Evolutionary conservation across 2,329 filamentous ascomycete genomes (phyloP).

Genomic region (Didymella pinodella): DNA sequence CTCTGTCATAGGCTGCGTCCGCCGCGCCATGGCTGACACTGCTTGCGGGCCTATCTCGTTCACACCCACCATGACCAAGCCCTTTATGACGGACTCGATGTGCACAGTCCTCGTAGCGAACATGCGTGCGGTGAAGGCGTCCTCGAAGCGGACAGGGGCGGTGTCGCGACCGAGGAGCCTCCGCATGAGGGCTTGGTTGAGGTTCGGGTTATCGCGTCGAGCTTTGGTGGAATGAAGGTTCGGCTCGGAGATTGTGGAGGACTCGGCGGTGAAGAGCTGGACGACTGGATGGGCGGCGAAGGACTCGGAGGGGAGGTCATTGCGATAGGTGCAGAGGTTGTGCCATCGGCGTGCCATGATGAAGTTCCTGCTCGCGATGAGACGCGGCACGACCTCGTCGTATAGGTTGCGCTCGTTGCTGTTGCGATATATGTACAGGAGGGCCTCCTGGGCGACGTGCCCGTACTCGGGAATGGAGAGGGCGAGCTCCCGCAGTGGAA

Average conservation of each 20-base stretch:
- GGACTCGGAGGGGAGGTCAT: slow-evolving; percentile 50
- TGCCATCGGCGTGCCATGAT: slow-evolving; percentile 52
- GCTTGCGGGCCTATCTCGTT: slow-evolving; percentile 76
- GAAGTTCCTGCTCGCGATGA: slow-evolving; percentile 40
- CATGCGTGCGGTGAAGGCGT: slow-evolving; percentile 77
- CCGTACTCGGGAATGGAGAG: slow-evolving; percentile 28
- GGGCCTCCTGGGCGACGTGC: slow-evolving; percentile 23
- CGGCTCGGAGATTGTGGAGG: slow-evolving; percentile 22
- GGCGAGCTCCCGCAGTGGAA: slow-evolving; percentile 37
- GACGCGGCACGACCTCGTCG: slow-evolving; percentile 49
- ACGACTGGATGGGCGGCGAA: slow-evolving; percentile 42
- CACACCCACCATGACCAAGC: slow-evolving; percentile 75
- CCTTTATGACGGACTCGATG: slow-evolving; percentile 73
- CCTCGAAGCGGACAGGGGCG: slow-evolving; percentile 59
- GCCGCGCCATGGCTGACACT: slow-evolving; percentile 76
- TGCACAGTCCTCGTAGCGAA: slow-evolving; percentile 81
- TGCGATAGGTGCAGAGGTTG: slow-evolving; percentile 45
- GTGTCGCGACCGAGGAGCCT: slow-evolving; percentile 53
- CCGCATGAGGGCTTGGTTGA: slow-evolving; percentile 45
- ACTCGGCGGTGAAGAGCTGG: slow-evolving; percentile 39
- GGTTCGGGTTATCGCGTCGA: slow-evolving; percentile 22
- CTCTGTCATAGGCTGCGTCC: slow-evolving; percentile 64
- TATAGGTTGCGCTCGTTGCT: slow-evolving; percentile 52
- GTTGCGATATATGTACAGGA: slow-evolving; percentile 51
- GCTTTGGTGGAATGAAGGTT: slow-evolving; percentile 20